A percentile compares a stretch with the other conserved stretches of the same genome.
These are phyloP conservation scores for Kluyveromyces dobzhanskii DNA, from an alignment of 805 yeast species.

Conservation along the genomic window DNA sequence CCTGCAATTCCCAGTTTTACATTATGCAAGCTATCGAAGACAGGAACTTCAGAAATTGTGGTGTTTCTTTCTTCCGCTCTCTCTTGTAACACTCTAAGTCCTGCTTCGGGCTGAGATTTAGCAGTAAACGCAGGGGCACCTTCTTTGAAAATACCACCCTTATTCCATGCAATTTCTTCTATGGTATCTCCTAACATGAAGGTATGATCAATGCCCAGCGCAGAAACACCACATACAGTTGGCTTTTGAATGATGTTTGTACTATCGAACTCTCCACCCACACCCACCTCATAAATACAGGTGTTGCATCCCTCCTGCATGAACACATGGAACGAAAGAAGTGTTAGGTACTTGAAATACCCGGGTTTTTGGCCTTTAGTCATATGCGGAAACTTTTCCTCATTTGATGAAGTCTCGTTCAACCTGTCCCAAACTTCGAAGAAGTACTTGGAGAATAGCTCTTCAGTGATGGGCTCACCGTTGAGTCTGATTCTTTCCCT, in stretches of 20 bases:
- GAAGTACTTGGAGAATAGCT: slow-evolving; percentile 76
- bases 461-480: slow-evolving; percentile 78
- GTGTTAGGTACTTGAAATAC: slow-evolving; percentile 84
- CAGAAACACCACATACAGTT: slow-evolving; percentile 73
- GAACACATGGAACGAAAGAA: slow-evolving; percentile 86
- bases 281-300: slow-evolving; percentile 96
- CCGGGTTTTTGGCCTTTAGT: slow-evolving; percentile 72
- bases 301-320: slow-evolving; percentile 83
- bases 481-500: slow-evolving; percentile 85
- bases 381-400: slow-evolving; percentile 61
- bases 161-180: slow-evolving; percentile 91
- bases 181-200: slow-evolving; percentile 79
- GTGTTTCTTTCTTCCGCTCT: slow-evolving; percentile 62
- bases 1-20: slow-evolving; percentile 69
- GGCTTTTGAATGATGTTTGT: slow-evolving; percentile 81
- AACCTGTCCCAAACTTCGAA: slow-evolving; percentile 90
- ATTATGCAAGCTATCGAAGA: slow-evolving; percentile 30
- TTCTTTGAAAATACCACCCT: slow-evolving; percentile 81
- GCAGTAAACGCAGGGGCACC: slow-evolving; percentile 63
- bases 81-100: slow-evolving; percentile 46
- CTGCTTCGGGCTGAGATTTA: slow-evolving; percentile 45
- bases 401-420: slow-evolving; percentile 47
- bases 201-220: slow-evolving; percentile 89
- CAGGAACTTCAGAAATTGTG: slow-evolving; percentile 43
- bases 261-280: slow-evolving; percentile 97